Percentiles rank a stretch among this genome's conserved stretches.
phyloP scores from a whole-genome alignment of 2,329 filamentous ascomycete genomes.

The Herpotrichia juniperi region DNA sequence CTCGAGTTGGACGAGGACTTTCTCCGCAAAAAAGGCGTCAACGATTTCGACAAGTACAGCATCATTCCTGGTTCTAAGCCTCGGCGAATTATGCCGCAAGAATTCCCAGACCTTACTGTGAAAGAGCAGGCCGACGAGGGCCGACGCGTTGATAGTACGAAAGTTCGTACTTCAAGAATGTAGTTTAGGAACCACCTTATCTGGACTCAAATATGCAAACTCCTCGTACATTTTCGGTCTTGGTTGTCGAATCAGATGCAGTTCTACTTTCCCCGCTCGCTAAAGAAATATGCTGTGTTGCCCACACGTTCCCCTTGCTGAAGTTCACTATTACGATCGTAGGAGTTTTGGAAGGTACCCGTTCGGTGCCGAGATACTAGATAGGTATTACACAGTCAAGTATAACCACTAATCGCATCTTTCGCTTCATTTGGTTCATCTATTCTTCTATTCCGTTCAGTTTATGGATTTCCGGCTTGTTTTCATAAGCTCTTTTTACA shows the following conservation, averaged over 20 bases:
- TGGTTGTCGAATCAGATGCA: neutral
- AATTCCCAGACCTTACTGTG: constrained; percentile 73
- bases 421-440: neutral
- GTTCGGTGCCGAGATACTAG: neutral
- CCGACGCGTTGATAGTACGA: constrained; percentile 68
- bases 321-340: neutral
- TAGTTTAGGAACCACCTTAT: neutral
- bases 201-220: neutral
- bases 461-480: neutral
- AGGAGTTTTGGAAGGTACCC: neutral
- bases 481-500: neutral
- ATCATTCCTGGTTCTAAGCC: constrained; percentile 69
- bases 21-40: constrained; percentile 68
- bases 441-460: neutral
- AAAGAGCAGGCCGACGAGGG: constrained; percentile 83
- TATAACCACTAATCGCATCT: neutral
- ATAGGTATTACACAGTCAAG: neutral
- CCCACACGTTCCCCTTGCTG: neutral
- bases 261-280: neutral
- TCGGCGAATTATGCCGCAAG: constrained; percentile 76
- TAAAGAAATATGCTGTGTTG: neutral
- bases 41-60: constrained; percentile 75
- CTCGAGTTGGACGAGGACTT: constrained; percentile 83
- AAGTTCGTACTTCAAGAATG: constrained; percentile 25
- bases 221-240: neutral